A percentile compares a stretch with the other conserved stretches of the same genome.
Conservation (phyloP, 345 rosid species). For the Garcia nutans region DNA sequence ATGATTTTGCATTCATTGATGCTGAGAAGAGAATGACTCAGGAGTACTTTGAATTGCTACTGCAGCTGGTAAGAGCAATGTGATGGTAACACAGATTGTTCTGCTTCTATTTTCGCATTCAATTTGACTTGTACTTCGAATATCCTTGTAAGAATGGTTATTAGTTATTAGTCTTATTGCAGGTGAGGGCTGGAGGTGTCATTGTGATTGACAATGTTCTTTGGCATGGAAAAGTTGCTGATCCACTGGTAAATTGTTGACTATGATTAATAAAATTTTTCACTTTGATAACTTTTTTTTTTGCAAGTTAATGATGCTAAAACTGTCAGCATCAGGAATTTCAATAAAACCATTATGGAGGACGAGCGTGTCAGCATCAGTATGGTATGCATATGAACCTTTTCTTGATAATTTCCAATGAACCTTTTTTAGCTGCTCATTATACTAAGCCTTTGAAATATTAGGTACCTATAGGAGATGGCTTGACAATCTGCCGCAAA, state of each 20-base stretch:
- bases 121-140: not conserved
- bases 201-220: slow-evolving; percentile 90
- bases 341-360: slow-evolving; percentile 62
- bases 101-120: not conserved
- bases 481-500: slow-evolving; percentile 83
- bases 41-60: slow-evolving; percentile 79
- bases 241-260: slow-evolving; percentile 56
- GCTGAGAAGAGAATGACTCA: slow-evolving; percentile 94
- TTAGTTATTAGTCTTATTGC: slow-evolving; percentile 11
- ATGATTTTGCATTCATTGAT: slow-evolving; percentile 95
- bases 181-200: slow-evolving; percentile 85
- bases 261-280: not conserved
- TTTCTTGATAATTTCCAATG: not conserved
- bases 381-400: slow-evolving; percentile 48
- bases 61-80: slow-evolving; percentile 60
- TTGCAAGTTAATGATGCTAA: slow-evolving; percentile 71
- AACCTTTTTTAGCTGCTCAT: not conserved
- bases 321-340: slow-evolving; percentile 69
- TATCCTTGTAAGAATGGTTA: slow-evolving; percentile 7
- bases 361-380: slow-evolving; percentile 78
- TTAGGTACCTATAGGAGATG: slow-evolving; percentile 92
- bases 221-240: slow-evolving; percentile 92
- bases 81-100: slow-evolving; percentile 2
- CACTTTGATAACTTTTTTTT: not conserved
- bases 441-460: slow-evolving; percentile 4